Evolutionary conservation across 164 flowering plant genomes (phyloP).

Genomic region (Aristolochia californica): DNA sequence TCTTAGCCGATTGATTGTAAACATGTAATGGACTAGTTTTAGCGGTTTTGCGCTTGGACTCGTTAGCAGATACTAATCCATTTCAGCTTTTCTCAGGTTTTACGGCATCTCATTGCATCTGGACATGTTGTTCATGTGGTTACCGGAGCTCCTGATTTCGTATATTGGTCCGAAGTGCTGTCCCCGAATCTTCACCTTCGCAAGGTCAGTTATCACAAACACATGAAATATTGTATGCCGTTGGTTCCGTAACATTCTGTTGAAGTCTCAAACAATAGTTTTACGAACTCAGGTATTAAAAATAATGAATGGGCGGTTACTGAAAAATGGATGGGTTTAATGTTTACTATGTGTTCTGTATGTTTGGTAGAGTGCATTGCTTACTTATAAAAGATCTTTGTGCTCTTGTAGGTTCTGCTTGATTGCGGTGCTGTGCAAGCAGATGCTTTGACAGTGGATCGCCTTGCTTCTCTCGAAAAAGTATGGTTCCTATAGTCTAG

Average conservation of each 20-base stretch:
- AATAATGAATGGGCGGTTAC: too few relatives aligned
- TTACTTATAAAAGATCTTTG: neutral
- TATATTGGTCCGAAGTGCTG: neutral
- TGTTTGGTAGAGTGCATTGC: too few relatives aligned
- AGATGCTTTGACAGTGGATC: slow-evolving; percentile 96
- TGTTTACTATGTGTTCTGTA: too few relatives aligned
- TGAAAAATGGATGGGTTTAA: too few relatives aligned
- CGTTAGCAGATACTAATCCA: too few relatives aligned
- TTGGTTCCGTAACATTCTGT: too few relatives aligned
- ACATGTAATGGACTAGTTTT: neutral
- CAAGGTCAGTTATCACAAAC: neutral
- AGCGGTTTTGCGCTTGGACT: too few relatives aligned
- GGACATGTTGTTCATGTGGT: slow-evolving; percentile 4
- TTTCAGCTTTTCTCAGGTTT: neutral
- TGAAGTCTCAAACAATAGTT: too few relatives aligned
- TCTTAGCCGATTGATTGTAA: neutral
- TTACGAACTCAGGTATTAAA: too few relatives aligned
- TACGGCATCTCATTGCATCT: slow-evolving; percentile 1
- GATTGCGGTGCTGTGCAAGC: slow-evolving; percentile 99
- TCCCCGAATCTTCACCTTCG: slow-evolving; percentile 3
- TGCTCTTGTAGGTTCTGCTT: slow-evolving; percentile 47
- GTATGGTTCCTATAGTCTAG: slow-evolving; percentile 18
- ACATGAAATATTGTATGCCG: too few relatives aligned
- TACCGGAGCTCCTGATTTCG: slow-evolving; percentile 1
- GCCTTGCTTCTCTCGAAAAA: slow-evolving; percentile 93